Conservation (phyloP, 108 stramenopile species). For the Craspedostauros australis region DNA sequence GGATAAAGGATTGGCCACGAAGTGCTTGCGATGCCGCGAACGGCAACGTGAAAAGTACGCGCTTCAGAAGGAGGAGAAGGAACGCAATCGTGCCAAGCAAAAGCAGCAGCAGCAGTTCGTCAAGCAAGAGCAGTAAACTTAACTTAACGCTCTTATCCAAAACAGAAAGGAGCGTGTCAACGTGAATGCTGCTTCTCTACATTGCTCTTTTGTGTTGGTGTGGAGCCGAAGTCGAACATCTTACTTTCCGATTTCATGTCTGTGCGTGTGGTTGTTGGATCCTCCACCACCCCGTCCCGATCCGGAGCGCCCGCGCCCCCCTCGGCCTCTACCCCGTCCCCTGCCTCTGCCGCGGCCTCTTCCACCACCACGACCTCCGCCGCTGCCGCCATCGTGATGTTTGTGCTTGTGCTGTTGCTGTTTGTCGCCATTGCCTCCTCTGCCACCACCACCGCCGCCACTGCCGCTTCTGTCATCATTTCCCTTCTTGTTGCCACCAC, state of each 20-base stretch:
- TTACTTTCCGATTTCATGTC: neutral
- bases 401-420: slow-evolving; percentile 9
- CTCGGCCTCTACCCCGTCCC: slow-evolving; percentile 11
- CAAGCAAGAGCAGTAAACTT: too few species aligned
- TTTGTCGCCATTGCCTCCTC: neutral
- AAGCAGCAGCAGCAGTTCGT: neutral
- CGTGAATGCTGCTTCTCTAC: slow-evolving; percentile 15
- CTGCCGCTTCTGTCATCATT: neutral
- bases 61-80: slow-evolving; percentile 68
- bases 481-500: too few species aligned
- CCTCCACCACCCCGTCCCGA: neutral
- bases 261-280: neutral
- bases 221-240: neutral
- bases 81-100: neutral
- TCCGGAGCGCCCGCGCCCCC: slow-evolving; percentile 2
- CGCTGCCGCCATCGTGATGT: neutral
- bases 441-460: neutral
- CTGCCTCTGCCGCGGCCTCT: slow-evolving; percentile 1
- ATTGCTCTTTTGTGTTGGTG: neutral
- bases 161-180: neutral
- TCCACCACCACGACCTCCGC: slow-evolving; percentile 8
- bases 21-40: slow-evolving; percentile 83
- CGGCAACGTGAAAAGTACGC: slow-evolving; percentile 88
- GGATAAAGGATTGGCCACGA: slow-evolving; percentile 84
- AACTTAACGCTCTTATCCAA: too few species aligned